Percentiles rank a stretch among this genome's conserved stretches.
Evolutionary conservation across 139 green algal species (phyloP).

Genomic region (Pleodorina starrii): DNA sequence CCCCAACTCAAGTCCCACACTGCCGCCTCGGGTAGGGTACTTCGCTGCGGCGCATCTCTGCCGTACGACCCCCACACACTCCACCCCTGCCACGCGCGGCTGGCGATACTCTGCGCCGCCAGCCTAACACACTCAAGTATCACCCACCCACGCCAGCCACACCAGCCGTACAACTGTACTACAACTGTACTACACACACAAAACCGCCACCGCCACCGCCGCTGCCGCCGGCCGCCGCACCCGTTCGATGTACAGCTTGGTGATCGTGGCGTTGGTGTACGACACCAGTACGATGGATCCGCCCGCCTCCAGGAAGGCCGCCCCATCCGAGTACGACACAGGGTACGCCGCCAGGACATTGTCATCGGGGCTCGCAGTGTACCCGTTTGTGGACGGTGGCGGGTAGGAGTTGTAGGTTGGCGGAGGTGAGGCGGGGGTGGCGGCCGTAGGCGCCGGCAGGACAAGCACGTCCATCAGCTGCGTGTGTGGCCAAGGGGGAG

Average conservation of each 20-base stretch:
- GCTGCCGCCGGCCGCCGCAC: neutral
- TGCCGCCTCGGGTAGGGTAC: no score
- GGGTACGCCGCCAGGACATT: neutral
- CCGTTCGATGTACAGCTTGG: neutral
- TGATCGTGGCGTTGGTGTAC: neutral
- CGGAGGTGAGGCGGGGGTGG: neutral
- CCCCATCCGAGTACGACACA: neutral
- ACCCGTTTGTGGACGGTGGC: no score
- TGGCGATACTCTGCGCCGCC: no score
- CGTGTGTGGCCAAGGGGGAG: neutral
- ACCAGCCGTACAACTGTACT: neutral
- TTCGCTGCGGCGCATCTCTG: no score
- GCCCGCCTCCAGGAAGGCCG: constrained; percentile 21
- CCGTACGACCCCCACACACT: no score
- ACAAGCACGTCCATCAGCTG: constrained; percentile 15
- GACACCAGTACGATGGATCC: neutral
- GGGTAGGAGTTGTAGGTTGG: no score
- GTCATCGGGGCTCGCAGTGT: no score
- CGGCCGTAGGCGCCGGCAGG: neutral
- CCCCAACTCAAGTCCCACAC: no score
- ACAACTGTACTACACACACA: neutral
- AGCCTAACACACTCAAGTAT: no score
- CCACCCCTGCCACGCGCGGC: no score
- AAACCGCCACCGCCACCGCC: no score
- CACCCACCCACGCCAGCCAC: neutral